Conservation (phyloP, 1,139 yeast genomes). For the Candida sanyaensis region DNA sequence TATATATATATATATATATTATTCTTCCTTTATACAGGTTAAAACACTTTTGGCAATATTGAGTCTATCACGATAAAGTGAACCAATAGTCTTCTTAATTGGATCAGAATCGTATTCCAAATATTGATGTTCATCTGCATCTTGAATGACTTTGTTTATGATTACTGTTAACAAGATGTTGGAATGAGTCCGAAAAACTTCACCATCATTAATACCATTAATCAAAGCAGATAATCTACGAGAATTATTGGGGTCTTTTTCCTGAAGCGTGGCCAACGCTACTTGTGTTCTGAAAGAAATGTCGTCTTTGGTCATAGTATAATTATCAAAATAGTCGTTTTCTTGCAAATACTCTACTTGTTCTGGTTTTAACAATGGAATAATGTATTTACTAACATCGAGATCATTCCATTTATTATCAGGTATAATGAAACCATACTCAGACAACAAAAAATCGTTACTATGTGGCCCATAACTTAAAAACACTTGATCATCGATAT, state of each 20-base stretch:
- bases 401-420: constrained; percentile 69
- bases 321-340: constrained; percentile 68
- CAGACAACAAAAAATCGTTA: constrained; percentile 76
- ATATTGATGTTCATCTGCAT: constrained; percentile 20
- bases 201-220: constrained; percentile 49
- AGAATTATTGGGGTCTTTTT: constrained; percentile 34
- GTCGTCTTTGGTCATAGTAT: constrained; percentile 55
- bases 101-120: constrained; percentile 20
- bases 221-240: constrained; percentile 28
- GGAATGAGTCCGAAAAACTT: constrained; percentile 33
- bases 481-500: constrained; percentile 57
- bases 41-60: constrained; percentile 20
- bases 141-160: constrained; percentile 26
- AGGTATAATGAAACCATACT: constrained; percentile 75
- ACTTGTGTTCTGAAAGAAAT: constrained; percentile 76
- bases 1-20: neutral
- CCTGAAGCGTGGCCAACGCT: constrained; percentile 67
- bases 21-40: neutral
- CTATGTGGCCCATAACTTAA: constrained; percentile 88
- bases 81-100: constrained; percentile 21
- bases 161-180: constrained; percentile 32
- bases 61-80: constrained; percentile 25
- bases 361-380: constrained; percentile 33
- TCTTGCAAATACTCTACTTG: constrained; percentile 51
- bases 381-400: constrained; percentile 54